phyloP scores from a whole-genome alignment of 176 grass and related monocot species.

The Paspalum notatum region DNA sequence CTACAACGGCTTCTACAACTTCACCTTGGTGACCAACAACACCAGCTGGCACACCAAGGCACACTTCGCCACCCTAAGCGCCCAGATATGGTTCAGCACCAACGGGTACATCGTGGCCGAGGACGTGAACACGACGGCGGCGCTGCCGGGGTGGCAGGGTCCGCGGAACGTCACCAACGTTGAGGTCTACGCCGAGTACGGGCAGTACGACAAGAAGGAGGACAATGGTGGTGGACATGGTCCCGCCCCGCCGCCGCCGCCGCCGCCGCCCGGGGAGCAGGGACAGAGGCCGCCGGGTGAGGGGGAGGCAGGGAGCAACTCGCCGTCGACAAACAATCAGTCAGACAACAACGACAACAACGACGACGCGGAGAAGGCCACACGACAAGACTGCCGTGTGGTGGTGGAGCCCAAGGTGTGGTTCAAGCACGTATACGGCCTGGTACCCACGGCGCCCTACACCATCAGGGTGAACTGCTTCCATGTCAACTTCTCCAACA shows the following conservation, averaged over 20 bases:
- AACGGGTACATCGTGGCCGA: background rate
- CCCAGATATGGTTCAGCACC: background rate
- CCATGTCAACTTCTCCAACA: background rate
- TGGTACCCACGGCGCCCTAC: background rate
- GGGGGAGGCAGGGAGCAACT: too few relatives aligned
- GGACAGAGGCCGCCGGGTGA: background rate
- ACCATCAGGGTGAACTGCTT: background rate
- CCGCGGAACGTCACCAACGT: background rate
- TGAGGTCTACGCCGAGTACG: background rate
- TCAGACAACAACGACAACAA: too few relatives aligned
- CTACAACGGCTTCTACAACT: background rate
- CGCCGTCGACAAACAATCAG: too few relatives aligned
- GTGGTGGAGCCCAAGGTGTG: background rate
- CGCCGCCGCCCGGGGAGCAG: background rate
- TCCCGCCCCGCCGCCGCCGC: background rate
- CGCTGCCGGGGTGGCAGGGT: background rate
- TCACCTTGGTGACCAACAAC: slow-evolving; percentile 1
- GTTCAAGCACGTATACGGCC: background rate
- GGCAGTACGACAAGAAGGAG: background rate
- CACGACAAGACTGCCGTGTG: background rate
- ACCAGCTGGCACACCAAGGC: background rate
- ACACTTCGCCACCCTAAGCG: background rate
- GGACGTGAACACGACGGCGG: background rate
- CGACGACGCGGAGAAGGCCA: too few relatives aligned
- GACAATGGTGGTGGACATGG: too few relatives aligned